Base-by-base conservation (phyloP, 2,329 filamentous ascomycete species). In the Rutstroemia sp. region DNA sequence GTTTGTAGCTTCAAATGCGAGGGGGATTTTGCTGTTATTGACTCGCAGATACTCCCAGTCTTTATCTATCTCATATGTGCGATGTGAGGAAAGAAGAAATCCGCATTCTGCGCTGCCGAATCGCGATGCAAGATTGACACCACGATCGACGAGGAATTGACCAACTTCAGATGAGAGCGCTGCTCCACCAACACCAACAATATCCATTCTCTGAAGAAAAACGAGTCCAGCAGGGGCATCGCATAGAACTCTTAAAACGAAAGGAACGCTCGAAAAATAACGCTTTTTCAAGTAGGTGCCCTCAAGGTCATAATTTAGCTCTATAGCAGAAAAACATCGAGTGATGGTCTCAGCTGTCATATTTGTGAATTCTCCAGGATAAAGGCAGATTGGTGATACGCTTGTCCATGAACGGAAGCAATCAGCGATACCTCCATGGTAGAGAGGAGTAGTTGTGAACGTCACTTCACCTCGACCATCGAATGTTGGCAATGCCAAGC, bases 91-190 rank as follows among this genome's bases (percentile, higher is more conserved):
- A 65, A 87, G 73, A 14, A 87, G 66, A 58, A 87, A 87, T 0
- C 83, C 83, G 56, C 82, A 86, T 65, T 87, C 83, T 8, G 82
- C 80, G 62, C 82, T 86, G 2, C 84, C 83, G 66, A 83, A 85
- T 42, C 84, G 73, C 0, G 81, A 86, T 1, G 85, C 71, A 4
- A 87, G 74, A 8, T 79, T 80, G 1, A 87, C 75, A 0, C 73
- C 75, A 5, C 71, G 65, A 0, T 67, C 53, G 0, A 84, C 77
- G 2, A 87, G 72, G 2, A 66, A 65, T 56, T 85, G 72, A 0
- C 84, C 84, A 1, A 83, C 68, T 8, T 75, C 67, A 3, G 67
- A 59, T 2, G 80, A 76, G 1, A 87, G 66, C 4, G 82, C 79
- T 10, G 83, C 82, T 5, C 83, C 84, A 2, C 83, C 83, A 0